Evolutionary conservation across 179 eudicot species (phyloP).

Genomic region (Patellifolia procumbens): DNA sequence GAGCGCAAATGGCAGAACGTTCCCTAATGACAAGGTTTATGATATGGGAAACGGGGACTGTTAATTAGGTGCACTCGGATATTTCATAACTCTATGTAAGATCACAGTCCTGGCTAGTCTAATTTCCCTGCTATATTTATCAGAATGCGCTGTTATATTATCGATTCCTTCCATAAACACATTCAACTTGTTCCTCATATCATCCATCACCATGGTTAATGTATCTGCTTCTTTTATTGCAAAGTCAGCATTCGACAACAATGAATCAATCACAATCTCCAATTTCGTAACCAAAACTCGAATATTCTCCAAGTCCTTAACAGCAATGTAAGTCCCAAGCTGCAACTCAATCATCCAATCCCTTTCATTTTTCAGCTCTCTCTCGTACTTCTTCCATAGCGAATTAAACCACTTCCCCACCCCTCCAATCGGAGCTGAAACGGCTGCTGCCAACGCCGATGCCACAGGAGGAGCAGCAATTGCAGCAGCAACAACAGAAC

Average conservation of each 20-base stretch:
- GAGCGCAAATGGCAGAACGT: too few species aligned
- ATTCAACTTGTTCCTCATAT: constrained; percentile 42
- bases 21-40: background rate
- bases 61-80: constrained; percentile 35
- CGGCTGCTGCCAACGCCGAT: constrained; percentile 56
- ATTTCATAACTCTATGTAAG: constrained; percentile 44
- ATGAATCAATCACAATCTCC: constrained; percentile 50
- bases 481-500: constrained; percentile 63
- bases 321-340: constrained; percentile 43
- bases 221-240: constrained; percentile 39
- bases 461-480: constrained; percentile 57
- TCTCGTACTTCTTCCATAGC: constrained; percentile 55
- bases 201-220: constrained; percentile 48
- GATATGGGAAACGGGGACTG: background rate
- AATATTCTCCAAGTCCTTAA: constrained; percentile 53
- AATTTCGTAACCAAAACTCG: constrained; percentile 44
- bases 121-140: constrained; percentile 49
- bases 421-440: constrained; percentile 54
- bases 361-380: constrained; percentile 40
- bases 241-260: constrained; percentile 47
- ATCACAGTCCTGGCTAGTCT: constrained; percentile 53
- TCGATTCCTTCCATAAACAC: constrained; percentile 48
- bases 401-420: constrained; percentile 64
- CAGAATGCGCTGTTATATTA: constrained; percentile 42
- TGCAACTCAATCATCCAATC: constrained; percentile 41